A percentile compares a stretch with the other conserved stretches of the same genome.
Conservation (phyloP, 169 alveolate species). For the Plasmodium gallinaceum region DNA sequence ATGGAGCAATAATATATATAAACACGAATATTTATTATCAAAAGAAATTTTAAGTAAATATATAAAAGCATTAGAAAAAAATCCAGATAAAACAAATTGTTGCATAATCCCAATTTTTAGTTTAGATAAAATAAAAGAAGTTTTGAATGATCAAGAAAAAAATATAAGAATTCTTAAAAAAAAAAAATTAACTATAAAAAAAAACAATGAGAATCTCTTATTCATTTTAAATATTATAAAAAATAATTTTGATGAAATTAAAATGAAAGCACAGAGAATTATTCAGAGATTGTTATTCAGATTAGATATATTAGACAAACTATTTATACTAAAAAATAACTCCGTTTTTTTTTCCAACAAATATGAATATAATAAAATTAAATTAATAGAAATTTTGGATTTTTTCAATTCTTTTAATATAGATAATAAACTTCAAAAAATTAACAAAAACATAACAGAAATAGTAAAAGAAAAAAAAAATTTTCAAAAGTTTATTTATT, state of each 20-base stretch:
- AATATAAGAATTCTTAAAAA: conserved; percentile 66
- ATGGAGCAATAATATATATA: conserved; percentile 71
- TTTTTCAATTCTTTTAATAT: conserved; percentile 71
- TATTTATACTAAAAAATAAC: conserved; percentile 72
- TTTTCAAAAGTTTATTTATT: conserved; percentile 40
- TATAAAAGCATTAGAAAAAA: conserved; percentile 58
- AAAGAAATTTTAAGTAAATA: conserved; percentile 72
- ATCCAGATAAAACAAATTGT: conserved; percentile 72
- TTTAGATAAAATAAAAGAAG: conserved; percentile 58
- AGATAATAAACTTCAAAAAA: conserved; percentile 73
- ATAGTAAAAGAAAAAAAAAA: conserved; percentile 49
- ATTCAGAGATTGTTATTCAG: conserved; percentile 74
- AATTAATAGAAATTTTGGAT: conserved; percentile 65
- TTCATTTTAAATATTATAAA: conserved; percentile 75
- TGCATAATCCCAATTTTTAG: conserved; percentile 70
- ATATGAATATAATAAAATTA: conserved; percentile 68
- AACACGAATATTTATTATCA: conserved; percentile 76
- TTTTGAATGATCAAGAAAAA: conserved; percentile 64
- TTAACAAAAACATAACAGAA: conserved; percentile 60
- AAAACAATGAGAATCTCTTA: conserved; percentile 76
- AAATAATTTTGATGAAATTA: conserved; percentile 74
- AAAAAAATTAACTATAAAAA: conserved; percentile 55
- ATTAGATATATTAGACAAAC: conserved; percentile 64
- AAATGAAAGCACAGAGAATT: conserved; percentile 71
- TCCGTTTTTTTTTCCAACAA: conserved; percentile 69